Evolutionary conservation across 2,329 filamentous ascomycete genomes (phyloP).

Genomic region (Gnomoniopsis smithogilvyi): DNA sequence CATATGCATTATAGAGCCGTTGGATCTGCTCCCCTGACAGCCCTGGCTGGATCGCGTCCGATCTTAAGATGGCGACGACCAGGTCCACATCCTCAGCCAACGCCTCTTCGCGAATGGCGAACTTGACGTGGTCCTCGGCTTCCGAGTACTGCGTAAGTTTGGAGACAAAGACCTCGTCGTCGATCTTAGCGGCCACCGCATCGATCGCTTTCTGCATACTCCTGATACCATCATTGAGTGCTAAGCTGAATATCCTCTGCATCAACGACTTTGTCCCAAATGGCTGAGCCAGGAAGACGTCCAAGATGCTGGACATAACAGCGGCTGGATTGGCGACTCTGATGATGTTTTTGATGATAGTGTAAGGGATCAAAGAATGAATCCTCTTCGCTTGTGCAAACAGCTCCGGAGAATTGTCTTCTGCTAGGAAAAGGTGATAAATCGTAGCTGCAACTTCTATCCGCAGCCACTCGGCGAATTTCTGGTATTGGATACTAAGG

Average conservation of each 20-base stretch:
- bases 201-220: constrained; percentile 87
- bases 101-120: constrained; percentile 71
- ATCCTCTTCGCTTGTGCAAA: constrained; percentile 94
- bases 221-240: constrained; percentile 84
- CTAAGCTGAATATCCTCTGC: constrained; percentile 91
- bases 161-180: constrained; percentile 72
- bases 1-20: constrained; percentile 88
- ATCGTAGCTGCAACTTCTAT: constrained; percentile 96
- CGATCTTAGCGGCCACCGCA: constrained; percentile 70
- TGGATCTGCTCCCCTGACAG: constrained; percentile 74
- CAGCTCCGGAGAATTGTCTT: constrained; percentile 95
- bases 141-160: constrained; percentile 82
- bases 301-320: constrained; percentile 93
- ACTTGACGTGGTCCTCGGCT: constrained; percentile 71
- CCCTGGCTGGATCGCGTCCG: constrained; percentile 70
- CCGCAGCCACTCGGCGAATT: constrained; percentile 96
- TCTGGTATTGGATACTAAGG: constrained; percentile 91
- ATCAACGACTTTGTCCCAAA: constrained; percentile 87
- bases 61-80: constrained; percentile 79
- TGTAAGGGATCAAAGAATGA: constrained; percentile 91
- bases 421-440: constrained; percentile 94
- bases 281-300: constrained; percentile 93
- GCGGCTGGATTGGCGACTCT: constrained; percentile 93
- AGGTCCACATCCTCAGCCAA: constrained; percentile 73
- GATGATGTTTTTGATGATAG: constrained; percentile 93